Conservation (phyloP, 1,284 basidiomycete genomes). For the Apiotrichum domesticum region DNA sequence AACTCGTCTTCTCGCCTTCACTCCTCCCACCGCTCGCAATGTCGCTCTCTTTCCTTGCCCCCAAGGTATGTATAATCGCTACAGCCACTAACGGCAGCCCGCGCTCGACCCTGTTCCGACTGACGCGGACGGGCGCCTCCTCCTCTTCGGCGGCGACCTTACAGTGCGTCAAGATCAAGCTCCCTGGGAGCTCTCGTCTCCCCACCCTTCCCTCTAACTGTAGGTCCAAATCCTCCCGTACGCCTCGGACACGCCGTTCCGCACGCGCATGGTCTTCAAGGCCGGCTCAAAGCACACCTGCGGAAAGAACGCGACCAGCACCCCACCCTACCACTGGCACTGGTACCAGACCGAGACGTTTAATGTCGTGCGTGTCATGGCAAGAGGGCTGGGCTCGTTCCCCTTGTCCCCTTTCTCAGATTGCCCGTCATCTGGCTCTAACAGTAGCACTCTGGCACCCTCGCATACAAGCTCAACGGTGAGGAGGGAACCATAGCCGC, state of each 20-base stretch:
- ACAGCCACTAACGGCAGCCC: neutral
- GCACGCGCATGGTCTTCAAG: conserved; percentile 36
- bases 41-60: too few relatives aligned
- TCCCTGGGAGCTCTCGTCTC: neutral
- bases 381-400: neutral
- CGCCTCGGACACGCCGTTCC: conserved; percentile 21
- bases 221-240: neutral
- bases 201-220: neutral
- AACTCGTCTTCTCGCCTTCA: too few relatives aligned
- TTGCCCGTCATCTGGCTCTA: neutral
- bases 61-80: neutral
- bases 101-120: neutral
- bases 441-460: conserved; percentile 22
- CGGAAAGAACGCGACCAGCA: conserved; percentile 30
- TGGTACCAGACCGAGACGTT: conserved; percentile 38
- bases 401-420: too few relatives aligned
- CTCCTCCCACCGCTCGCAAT: too few relatives aligned
- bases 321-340: conserved; percentile 40
- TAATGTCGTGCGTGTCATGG: conserved; percentile 22
- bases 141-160: conserved; percentile 24
- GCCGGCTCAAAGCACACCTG: conserved; percentile 30
- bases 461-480: conserved; percentile 40
- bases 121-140: conserved; percentile 12
- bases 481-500: conserved; percentile 30
- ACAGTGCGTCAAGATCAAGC: conserved; percentile 8